These are phyloP conservation scores for Fusarium sublunatum DNA, from an alignment of 2,329 filamentous ascomycete genomes.

Conservation along the genomic window DNA sequence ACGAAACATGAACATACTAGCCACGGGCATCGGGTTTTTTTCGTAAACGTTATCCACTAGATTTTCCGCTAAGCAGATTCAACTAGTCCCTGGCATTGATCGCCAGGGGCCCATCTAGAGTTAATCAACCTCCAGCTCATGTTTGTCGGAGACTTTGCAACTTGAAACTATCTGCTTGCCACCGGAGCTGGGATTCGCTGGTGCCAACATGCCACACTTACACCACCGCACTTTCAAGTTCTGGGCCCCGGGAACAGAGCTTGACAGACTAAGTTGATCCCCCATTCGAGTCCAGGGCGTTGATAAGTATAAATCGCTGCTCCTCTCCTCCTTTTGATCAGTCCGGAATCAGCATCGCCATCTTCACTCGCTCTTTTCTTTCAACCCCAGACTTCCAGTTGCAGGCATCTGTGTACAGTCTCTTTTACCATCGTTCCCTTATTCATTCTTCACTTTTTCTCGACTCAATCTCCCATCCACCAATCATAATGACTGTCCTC, in stretches of 20 bases:
- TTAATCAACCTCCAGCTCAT: slow-evolving; percentile 25
- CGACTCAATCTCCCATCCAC: slow-evolving; percentile 18
- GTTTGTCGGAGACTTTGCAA: slow-evolving; percentile 31
- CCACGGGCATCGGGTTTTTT: slow-evolving; percentile 23
- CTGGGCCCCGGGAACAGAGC: slow-evolving; percentile 20
- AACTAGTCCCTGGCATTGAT: slow-evolving; percentile 34
- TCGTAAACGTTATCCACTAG: slow-evolving; percentile 11
- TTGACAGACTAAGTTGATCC: slow-evolving; percentile 20
- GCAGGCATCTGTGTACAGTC: slow-evolving; percentile 46
- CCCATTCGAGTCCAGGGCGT: slow-evolving; percentile 4
- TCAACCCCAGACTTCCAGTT: slow-evolving; percentile 43
- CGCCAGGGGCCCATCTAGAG: slow-evolving; percentile 27
- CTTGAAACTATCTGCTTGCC: slow-evolving; percentile 42
- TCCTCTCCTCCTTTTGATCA: slow-evolving; percentile 15
- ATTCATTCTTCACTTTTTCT: slow-evolving; percentile 13
- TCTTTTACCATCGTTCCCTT: slow-evolving; percentile 33
- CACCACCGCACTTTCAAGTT: slow-evolving; percentile 1
- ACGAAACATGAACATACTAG: slow-evolving; percentile 38
- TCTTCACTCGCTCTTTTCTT: slow-evolving; percentile 39
- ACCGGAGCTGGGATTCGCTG: slow-evolving; percentile 31
- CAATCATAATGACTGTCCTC: slow-evolving; percentile 43
- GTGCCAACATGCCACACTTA: slow-evolving; percentile 31
- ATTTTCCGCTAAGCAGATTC: slow-evolving; percentile 44
- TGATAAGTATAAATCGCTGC: slow-evolving; percentile 37
- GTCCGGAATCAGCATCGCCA: slow-evolving; percentile 39